Evolutionary conservation across 2,329 filamentous ascomycete species (phyloP).

Genomic region (Curvularia verruculosa): DNA sequence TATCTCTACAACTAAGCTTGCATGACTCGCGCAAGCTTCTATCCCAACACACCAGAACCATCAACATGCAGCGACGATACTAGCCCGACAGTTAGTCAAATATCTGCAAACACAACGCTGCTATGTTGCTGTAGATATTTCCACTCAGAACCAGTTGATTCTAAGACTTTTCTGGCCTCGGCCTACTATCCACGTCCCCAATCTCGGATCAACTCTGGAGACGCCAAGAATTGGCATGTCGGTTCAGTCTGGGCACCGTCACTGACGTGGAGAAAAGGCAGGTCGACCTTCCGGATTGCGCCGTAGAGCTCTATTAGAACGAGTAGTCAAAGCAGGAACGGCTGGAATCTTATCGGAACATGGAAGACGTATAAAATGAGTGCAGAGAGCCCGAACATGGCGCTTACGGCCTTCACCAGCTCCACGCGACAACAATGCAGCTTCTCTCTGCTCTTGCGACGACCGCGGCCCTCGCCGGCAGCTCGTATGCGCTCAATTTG

Average conservation of each 20-base stretch:
- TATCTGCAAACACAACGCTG: neutral
- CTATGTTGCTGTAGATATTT: neutral
- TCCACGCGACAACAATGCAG: slow-evolving; percentile 30
- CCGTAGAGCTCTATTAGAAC: slow-evolving; percentile 22
- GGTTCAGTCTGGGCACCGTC: slow-evolving; percentile 38
- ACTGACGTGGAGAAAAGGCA: slow-evolving; percentile 20
- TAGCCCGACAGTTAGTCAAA: neutral
- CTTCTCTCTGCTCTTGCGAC: slow-evolving; percentile 29
- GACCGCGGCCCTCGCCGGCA: slow-evolving; percentile 25
- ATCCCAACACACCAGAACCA: neutral
- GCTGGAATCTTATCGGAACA: slow-evolving; percentile 23
- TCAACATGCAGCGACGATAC: neutral
- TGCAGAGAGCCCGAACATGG: neutral
- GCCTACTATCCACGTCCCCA: neutral
- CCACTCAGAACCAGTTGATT: neutral
- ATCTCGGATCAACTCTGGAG: slow-evolving; percentile 1
- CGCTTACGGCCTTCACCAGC: slow-evolving; percentile 4
- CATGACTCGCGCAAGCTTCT: slow-evolving; percentile 9
- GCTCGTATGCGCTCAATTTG: slow-evolving; percentile 32
- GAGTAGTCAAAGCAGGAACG: neutral
- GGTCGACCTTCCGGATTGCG: slow-evolving; percentile 40
- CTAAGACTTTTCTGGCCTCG: neutral
- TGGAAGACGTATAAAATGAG: slow-evolving; percentile 20
- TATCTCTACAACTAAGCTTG: slow-evolving; percentile 2
- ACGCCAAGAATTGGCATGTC: slow-evolving; percentile 14